phyloP scores from a whole-genome alignment of 495 filamentous ascomycete genomes.

The Penicillium cosmopolitanum region DNA sequence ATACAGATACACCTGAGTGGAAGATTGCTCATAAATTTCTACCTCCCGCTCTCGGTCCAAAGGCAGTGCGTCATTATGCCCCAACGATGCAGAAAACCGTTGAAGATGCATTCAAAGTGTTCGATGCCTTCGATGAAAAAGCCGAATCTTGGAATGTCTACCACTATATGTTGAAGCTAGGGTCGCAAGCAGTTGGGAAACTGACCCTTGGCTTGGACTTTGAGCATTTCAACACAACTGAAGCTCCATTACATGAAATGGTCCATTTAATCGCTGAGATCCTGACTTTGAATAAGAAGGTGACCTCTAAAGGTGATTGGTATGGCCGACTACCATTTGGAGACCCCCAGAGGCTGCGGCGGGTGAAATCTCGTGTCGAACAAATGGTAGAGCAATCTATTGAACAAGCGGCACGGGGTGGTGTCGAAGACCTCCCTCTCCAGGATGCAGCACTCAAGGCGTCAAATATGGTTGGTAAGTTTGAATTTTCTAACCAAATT shows the following conservation, averaged over 20 bases:
- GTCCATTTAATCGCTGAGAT: conserved; percentile 43
- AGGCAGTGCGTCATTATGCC: conserved; percentile 58
- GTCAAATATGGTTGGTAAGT: conserved; percentile 46
- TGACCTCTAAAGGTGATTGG: conserved; percentile 52
- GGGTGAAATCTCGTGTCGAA: conserved; percentile 29
- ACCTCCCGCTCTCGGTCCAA: conserved; percentile 54
- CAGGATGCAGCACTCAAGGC: conserved; percentile 56
- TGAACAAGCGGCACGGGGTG: conserved; percentile 28
- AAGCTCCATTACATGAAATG: conserved; percentile 47
- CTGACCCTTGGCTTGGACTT: conserved; percentile 55
- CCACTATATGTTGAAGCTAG: conserved; percentile 63
- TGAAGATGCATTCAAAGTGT: conserved; percentile 49
- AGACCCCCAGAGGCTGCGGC: conserved; percentile 42
- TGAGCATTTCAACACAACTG: conserved; percentile 49
- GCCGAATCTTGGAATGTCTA: conserved; percentile 61
- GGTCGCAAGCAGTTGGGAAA: conserved; percentile 55
- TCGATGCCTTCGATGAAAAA: conserved; percentile 54
- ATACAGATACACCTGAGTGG: conserved; percentile 53
- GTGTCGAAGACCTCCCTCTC: conserved; percentile 48
- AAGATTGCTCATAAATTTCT: conserved; percentile 56
- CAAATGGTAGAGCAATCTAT: conserved; percentile 45
- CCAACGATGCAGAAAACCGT: conserved; percentile 56
- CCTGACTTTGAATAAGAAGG: conserved; percentile 57
- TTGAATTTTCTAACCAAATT: background rate
- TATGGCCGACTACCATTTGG: conserved; percentile 56